Conservation (phyloP, 768 basidiomycete species). For the Tricholoma hemisulphureum region DNA sequence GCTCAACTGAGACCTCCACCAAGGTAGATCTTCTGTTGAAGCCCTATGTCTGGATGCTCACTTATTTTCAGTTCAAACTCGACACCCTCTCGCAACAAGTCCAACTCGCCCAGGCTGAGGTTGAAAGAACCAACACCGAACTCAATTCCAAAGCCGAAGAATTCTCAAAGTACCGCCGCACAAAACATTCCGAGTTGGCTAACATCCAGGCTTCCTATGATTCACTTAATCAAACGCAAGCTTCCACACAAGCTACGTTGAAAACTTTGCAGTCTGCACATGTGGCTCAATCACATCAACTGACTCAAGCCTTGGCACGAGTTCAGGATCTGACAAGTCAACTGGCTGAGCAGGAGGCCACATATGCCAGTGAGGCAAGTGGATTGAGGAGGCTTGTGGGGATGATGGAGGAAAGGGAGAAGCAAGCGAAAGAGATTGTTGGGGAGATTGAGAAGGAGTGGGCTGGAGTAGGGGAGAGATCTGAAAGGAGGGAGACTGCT, state of each 20-base stretch:
- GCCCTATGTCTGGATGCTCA: neutral
- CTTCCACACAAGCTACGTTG: conserved; percentile 64
- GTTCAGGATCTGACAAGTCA: conserved; percentile 74
- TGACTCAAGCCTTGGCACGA: conserved; percentile 73
- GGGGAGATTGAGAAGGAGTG: conserved; percentile 82
- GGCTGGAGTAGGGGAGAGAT: conserved; percentile 67
- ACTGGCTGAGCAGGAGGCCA: conserved; percentile 82
- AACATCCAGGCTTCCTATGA: conserved; percentile 79
- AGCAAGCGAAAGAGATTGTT: conserved; percentile 79
- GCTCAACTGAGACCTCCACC: conserved; percentile 73
- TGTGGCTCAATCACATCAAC: conserved; percentile 66
- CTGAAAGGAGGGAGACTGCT: conserved; percentile 63
- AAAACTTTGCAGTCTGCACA: conserved; percentile 74
- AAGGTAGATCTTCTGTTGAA: conserved; percentile 45
- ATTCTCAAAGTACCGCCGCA: conserved; percentile 77
- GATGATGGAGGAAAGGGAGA: conserved; percentile 87
- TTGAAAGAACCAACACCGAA: conserved; percentile 67
- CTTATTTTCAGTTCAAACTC: conserved; percentile 68
- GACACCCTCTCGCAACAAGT: conserved; percentile 83
- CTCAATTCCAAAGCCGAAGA: conserved; percentile 75
- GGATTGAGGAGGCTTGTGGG: conserved; percentile 71
- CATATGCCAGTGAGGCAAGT: conserved; percentile 74
- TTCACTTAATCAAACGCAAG: conserved; percentile 62
- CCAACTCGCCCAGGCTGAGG: conserved; percentile 71
- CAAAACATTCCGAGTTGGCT: conserved; percentile 75